A percentile compares a stretch with the other conserved stretches of the same genome.
phyloP scores from a whole-genome alignment of 768 basidiomycete genomes.

The Suillus tomentosus region DNA sequence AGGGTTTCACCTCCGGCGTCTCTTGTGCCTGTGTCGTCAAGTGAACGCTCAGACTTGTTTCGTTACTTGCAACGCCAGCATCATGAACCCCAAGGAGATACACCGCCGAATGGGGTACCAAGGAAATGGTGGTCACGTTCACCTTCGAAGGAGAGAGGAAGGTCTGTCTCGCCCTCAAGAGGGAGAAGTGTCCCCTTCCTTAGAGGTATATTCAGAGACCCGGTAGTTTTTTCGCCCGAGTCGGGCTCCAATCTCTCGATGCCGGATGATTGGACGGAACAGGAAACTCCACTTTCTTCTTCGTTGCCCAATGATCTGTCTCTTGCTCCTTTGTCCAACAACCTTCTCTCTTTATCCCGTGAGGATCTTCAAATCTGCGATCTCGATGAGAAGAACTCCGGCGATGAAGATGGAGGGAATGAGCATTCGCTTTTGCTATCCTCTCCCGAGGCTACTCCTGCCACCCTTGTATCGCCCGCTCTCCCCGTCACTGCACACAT shows the following conservation, averaged over 20 bases:
- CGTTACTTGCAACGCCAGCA: neutral
- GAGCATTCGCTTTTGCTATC: neutral
- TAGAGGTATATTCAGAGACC: neutral
- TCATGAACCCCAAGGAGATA: neutral
- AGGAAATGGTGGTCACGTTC: slow-evolving; percentile 5
- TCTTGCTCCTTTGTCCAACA: neutral
- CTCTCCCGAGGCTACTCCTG: neutral
- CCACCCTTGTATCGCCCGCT: neutral
- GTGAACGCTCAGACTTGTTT: no score
- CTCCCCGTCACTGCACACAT: neutral
- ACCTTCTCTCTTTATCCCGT: neutral
- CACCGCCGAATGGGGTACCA: neutral
- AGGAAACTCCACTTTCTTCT: neutral
- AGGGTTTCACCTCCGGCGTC: neutral
- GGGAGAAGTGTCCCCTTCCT: neutral
- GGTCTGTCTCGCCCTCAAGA: neutral
- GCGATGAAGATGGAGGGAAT: neutral
- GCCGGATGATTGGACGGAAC: neutral
- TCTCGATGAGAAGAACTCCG: no score
- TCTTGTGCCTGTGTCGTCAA: neutral
- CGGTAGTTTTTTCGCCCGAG: neutral
- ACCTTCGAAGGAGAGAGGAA: neutral
- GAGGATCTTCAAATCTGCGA: neutral
- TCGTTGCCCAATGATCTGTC: no score
- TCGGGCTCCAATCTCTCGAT: neutral